Conservation (phyloP, 306 rosid genomes). For the Rubus idaeus region DNA sequence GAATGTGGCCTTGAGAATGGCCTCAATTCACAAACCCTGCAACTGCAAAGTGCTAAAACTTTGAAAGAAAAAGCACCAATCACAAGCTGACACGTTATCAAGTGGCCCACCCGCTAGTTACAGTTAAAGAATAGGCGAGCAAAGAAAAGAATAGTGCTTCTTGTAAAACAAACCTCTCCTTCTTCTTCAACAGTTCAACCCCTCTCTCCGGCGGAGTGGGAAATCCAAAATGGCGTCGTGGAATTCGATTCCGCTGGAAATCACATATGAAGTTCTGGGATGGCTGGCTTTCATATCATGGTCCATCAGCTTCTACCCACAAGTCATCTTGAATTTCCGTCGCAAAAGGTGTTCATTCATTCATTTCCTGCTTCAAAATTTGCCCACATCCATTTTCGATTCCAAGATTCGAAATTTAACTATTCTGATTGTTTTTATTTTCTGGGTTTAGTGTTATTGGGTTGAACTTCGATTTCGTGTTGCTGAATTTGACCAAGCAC, state of each 20-base stretch:
- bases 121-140: not conserved
- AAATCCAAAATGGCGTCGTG: conserved; percentile 53
- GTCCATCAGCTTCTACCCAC: conserved; percentile 75
- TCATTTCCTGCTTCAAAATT: not conserved
- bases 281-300: conserved; percentile 71
- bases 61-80: not conserved
- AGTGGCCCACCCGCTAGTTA: not conserved
- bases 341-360: conserved; percentile 55
- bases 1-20: not conserved
- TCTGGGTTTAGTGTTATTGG: conserved; percentile 67
- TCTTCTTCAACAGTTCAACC: not conserved
- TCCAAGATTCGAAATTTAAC: not conserved
- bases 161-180: no score
- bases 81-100: not conserved
- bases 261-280: conserved; percentile 61
- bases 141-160: no score
- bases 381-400: no score
- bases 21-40: not conserved
- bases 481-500: conserved; percentile 79
- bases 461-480: conserved; percentile 70
- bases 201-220: not conserved
- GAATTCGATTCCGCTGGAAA: conserved; percentile 64
- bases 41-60: not conserved
- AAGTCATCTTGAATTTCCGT: conserved; percentile 65
- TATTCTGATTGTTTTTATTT: not conserved